phyloP scores from a whole-genome alignment of 805 yeast species.

The Candida insectalens region DNA sequence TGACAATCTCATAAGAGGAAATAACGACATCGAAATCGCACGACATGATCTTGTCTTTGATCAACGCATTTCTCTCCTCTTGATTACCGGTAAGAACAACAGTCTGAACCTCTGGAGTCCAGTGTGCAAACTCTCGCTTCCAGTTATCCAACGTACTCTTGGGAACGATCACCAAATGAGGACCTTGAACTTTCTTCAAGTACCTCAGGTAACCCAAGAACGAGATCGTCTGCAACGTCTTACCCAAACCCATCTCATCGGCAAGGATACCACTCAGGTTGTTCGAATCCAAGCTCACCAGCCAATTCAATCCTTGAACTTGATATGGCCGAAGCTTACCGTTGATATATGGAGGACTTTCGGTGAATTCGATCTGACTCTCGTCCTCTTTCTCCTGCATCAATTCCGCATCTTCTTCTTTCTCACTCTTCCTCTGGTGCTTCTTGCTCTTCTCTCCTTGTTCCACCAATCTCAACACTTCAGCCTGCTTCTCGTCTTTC shows the following conservation, averaged over 20 bases:
- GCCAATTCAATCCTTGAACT: conserved; percentile 75
- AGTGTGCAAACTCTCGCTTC: conserved; percentile 64
- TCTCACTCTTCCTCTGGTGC: conserved; percentile 65
- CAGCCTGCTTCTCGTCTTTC: conserved; percentile 46
- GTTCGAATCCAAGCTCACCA: conserved; percentile 57
- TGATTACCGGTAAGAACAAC: conserved; percentile 69
- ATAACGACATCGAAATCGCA: conserved; percentile 67
- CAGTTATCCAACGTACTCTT: conserved; percentile 76
- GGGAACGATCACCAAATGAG: conserved; percentile 69
- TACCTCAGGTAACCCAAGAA: conserved; percentile 65
- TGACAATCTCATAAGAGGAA: conserved; percentile 69
- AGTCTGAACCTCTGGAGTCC: conserved; percentile 75
- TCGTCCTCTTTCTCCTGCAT: conserved; percentile 31
- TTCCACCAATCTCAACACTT: conserved; percentile 36
- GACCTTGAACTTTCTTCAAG: conserved; percentile 51
- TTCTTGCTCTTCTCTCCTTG: conserved; percentile 19
- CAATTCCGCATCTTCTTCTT: conserved; percentile 54
- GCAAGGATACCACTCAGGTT: conserved; percentile 69
- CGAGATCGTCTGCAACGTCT: conserved; percentile 72
- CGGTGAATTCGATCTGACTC: conserved; percentile 36
- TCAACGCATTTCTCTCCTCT: conserved; percentile 48
- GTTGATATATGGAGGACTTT: conserved; percentile 41
- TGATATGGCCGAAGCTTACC: conserved; percentile 68
- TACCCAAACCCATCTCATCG: conserved; percentile 83
- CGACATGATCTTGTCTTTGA: conserved; percentile 37